phyloP scores from a whole-genome alignment of 345 rosid species.

The Salix viminalis region DNA sequence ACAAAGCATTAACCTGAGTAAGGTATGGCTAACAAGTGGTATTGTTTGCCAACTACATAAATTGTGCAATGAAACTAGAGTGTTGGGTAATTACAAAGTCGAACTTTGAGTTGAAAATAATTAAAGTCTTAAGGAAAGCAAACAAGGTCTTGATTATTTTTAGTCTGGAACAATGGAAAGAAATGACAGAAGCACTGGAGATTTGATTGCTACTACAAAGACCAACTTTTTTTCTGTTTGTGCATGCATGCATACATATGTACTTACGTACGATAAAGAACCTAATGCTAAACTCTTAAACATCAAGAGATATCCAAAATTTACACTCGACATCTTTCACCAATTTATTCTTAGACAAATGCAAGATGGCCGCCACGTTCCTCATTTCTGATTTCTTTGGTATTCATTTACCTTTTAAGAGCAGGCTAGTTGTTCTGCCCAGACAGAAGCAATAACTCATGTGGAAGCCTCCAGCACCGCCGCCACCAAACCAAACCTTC shows the following conservation, averaged over 20 bases:
- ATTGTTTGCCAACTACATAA: not conserved
- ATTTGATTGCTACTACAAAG: not conserved
- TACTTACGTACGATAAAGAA: no score
- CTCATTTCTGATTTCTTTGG: not conserved
- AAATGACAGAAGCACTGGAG: not conserved
- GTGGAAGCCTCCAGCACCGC: constrained; percentile 5
- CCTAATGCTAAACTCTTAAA: no score
- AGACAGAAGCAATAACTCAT: constrained; percentile 8
- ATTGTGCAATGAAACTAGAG: not conserved
- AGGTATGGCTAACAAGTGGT: constrained; percentile 20
- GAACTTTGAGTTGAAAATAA: not conserved
- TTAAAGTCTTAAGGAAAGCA: not conserved
- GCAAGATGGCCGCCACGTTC: no score
- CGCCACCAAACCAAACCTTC: constrained; percentile 14
- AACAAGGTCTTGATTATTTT: not conserved
- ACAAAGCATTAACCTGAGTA: constrained; percentile 8
- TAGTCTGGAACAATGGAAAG: not conserved
- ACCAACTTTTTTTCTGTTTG: no score
- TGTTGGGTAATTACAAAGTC: not conserved
- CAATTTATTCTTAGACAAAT: no score
- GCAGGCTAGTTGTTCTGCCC: constrained; percentile 23
- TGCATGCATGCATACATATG: no score
- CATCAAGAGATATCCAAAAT: no score
- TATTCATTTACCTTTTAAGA: not conserved
- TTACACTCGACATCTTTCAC: no score